These are phyloP conservation scores for Pseudozyma sp. DNA, from an alignment of 1,284 basidiomycete species.

Conservation along the genomic window DNA sequence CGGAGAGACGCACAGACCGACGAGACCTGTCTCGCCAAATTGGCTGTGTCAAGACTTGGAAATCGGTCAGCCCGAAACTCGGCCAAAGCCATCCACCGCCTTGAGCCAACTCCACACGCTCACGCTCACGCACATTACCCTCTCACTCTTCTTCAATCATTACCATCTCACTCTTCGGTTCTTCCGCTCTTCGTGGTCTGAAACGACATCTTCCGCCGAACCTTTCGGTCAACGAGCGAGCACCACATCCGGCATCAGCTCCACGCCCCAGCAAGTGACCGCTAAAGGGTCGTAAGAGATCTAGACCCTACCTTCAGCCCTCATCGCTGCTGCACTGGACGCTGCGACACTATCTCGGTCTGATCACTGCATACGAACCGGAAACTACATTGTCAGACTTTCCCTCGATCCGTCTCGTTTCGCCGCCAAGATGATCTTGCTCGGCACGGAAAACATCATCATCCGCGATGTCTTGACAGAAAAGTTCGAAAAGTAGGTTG, in stretches of 20 bases:
- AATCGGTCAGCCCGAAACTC: slow-evolving; percentile 15
- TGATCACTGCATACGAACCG: too few relatives aligned
- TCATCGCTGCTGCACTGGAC: background rate
- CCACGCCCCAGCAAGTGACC: too few relatives aligned
- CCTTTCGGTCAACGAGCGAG: too few relatives aligned
- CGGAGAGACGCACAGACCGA: slow-evolving; percentile 35
- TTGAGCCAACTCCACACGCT: slow-evolving; percentile 29
- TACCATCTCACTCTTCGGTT: background rate
- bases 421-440: slow-evolving; percentile 63
- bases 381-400: too few relatives aligned
- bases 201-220: background rate
- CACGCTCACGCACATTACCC: background rate
- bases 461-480: slow-evolving; percentile 91
- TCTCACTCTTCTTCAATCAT: slow-evolving; percentile 6
- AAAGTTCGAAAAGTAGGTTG: slow-evolving; percentile 84
- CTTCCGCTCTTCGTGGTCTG: background rate
- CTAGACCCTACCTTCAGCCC: background rate
- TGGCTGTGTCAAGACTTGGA: slow-evolving; percentile 22
- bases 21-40: background rate
- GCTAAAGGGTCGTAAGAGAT: too few relatives aligned
- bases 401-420: background rate
- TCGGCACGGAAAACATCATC: slow-evolving; percentile 74
- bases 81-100: slow-evolving; percentile 17
- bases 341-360: background rate
- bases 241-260: too few relatives aligned